Base-by-base conservation (phyloP, 495 filamentous ascomycete species). In the Hypoxylon lenormandii region DNA sequence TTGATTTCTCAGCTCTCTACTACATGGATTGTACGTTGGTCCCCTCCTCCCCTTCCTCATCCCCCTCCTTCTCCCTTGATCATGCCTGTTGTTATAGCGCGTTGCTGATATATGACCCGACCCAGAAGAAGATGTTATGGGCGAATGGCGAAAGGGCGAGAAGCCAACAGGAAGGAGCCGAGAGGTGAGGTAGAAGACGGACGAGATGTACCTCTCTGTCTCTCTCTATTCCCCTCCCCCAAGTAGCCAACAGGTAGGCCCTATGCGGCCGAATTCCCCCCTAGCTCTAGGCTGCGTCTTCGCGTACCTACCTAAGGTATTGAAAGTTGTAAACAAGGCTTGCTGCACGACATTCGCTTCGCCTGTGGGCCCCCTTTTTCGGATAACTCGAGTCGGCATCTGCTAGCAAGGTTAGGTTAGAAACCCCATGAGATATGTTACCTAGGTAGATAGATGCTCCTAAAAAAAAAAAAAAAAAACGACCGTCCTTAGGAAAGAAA, bases 311-410 rank as follows among this genome's bases (percentile, higher is more conserved):
- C 45, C n/a, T n/a, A n/a, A n/a, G n/a, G n/a, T n/a, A n/a, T n/a
- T 52, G 55, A 62, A 47, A 51, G 53, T 62, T 38, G 62, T 66
- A 66, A 66, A 71, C 58, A 65, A 61, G 53, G 63, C 62, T 48
- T 66, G 62, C 68, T 54, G 68, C 62, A 66, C 61, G 57, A 56
- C 53, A 66, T 71, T 48, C 46, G 13, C 52, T 54, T 56, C 60
- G 46, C 51, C 28, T 58, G 53, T 58, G 62, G 68, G 46, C 57
- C 66, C 18, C 26, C 4, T 45, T 45, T 55, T 50, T 47, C 61
- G 67, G 67, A 62, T 61, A 53, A 33, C 56, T 56, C 57, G 68
- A 71, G 52, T 52, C 46, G 36, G 36, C 42, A 33, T 33, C 50
- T 40, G 57, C 46, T 56, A 33, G 30, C 30, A 33, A 33, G 46